Evolutionary conservation across 768 basidiomycete genomes (phyloP), one percentile per base, ranked within the genome.

Genomic region (Lactarius indigo): DNA sequence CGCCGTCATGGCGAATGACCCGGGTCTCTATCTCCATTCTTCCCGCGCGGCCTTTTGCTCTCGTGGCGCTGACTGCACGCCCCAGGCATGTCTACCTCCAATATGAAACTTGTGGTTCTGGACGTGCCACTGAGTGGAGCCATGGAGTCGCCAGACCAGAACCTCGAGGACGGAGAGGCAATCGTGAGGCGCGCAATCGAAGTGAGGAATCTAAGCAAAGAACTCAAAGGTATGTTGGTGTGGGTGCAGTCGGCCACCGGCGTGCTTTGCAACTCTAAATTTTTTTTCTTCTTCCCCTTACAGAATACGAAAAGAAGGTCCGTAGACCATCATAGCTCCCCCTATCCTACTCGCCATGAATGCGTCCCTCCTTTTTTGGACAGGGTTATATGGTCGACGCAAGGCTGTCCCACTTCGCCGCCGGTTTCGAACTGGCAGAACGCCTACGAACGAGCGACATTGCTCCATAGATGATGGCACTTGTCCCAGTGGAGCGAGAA

Each of bases 21-120:
- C 92, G 69, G 92, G 90, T 90, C 50, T 20, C 37, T 59, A 78
- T 72, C 30, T 5, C 33, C 58, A 23, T 41, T 33, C 47, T n/a
- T 62, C 54, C 13, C 47, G 15, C 37, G 61, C 61, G 47, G 39
- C 63, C 15, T 39, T 57, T 67, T 28, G 33, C 44, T 52, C 66
- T 57, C 50, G n/a, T 63, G 42, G 60, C 30, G 60, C 69, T 35
- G 55, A 54, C 26, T 33, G 33, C 50, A 47, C 33, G 26, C 17
- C 28, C 60, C 26, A 92, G 94, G 96, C 12, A 95, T 98, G 94
- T 90, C 92, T 23, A 94, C 87, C 54, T 91, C 96, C 15, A 96
- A 91, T 74, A 96, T 96, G 92, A 88, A 92, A 72, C 84, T 97
- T 26, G 87, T 93, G 57, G 81, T 88, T 20, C 79, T 96, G 33